Percentiles rank a stretch among this genome's conserved stretches.
phyloP scores from a whole-genome alignment of 2,329 filamentous ascomycete genomes.

The Stachybotrys echinatus region DNA sequence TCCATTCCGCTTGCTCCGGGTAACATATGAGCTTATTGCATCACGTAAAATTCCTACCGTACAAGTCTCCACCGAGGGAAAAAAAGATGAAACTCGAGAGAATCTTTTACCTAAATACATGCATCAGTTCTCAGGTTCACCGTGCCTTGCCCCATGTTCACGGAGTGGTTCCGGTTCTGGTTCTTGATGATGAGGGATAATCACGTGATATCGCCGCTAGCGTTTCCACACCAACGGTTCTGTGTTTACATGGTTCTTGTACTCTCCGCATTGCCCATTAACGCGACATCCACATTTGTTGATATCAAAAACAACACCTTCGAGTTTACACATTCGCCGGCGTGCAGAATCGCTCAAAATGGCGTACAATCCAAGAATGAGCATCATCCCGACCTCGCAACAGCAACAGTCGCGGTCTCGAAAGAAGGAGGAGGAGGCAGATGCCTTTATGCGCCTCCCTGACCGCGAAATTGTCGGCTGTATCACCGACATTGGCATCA shows the following conservation, averaged over 20 bases:
- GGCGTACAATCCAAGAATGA: conserved; percentile 57
- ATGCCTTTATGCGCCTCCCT: conserved; percentile 55
- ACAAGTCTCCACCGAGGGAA: no score
- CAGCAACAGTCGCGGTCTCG: conserved; percentile 44
- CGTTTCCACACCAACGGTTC: background rate
- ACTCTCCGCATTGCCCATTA: background rate
- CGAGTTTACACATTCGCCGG: no score
- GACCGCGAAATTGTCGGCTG: conserved; percentile 88
- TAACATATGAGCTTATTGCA: no score
- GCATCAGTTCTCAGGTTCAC: no score
- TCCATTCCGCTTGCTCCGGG: no score
- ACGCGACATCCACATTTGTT: background rate
- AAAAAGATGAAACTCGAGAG: no score
- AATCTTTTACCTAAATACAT: no score
- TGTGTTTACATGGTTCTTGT: background rate
- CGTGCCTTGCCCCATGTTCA: no score
- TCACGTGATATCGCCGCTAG: background rate
- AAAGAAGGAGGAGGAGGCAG: conserved; percentile 55
- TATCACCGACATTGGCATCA: conserved; percentile 93
- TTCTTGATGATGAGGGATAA: no score
- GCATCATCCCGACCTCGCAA: conserved; percentile 50
- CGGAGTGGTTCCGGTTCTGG: no score
- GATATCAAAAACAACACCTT: background rate
- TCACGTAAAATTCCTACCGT: no score
- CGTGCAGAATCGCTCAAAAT: conserved; percentile 27